These are phyloP conservation scores for Cordyceps tenuipes DNA, from an alignment of 2,329 filamentous ascomycete species.

Conservation along the genomic window DNA sequence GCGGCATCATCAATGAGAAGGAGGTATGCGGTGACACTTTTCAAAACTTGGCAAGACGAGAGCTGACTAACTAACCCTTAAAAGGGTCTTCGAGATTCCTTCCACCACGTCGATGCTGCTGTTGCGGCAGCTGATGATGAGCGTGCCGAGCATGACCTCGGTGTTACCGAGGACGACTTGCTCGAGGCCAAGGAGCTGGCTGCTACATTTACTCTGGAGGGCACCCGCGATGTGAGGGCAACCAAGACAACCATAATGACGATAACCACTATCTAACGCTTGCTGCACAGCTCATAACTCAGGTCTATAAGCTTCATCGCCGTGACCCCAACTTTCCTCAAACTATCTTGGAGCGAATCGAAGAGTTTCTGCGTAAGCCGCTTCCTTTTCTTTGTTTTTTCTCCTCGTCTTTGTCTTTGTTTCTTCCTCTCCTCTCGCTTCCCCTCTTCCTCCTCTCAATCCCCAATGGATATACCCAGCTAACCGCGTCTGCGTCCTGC, in stretches of 20 bases:
- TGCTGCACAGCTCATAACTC: constrained; percentile 15
- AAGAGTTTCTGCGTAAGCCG: constrained; percentile 17
- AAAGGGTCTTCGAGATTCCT: not conserved
- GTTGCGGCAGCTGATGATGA: constrained; percentile 3
- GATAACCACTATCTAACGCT: not conserved
- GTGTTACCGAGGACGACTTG: constrained; percentile 25
- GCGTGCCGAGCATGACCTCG: constrained; percentile 16
- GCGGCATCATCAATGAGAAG: constrained; percentile 4
- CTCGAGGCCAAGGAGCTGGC: constrained; percentile 25
- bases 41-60: not conserved
- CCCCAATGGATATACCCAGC: too few relatives aligned
- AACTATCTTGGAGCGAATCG: constrained; percentile 18
- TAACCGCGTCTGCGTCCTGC: not conserved
- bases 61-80: not conserved
- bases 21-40: not conserved
- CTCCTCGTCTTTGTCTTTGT: not conserved
- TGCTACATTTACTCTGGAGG: constrained; percentile 20
- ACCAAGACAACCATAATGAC: too few relatives aligned
- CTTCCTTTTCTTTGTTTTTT: not conserved
- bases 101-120: not conserved
- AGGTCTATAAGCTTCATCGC: constrained; percentile 20
- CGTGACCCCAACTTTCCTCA: constrained; percentile 22
- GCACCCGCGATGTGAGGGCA: constrained; percentile 16
- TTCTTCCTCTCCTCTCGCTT: not conserved
- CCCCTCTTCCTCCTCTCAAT: not conserved